These are phyloP conservation scores for Rhynchospora pubera DNA, from an alignment of 176 grass and related monocot genomes.

Conservation along the genomic window DNA sequence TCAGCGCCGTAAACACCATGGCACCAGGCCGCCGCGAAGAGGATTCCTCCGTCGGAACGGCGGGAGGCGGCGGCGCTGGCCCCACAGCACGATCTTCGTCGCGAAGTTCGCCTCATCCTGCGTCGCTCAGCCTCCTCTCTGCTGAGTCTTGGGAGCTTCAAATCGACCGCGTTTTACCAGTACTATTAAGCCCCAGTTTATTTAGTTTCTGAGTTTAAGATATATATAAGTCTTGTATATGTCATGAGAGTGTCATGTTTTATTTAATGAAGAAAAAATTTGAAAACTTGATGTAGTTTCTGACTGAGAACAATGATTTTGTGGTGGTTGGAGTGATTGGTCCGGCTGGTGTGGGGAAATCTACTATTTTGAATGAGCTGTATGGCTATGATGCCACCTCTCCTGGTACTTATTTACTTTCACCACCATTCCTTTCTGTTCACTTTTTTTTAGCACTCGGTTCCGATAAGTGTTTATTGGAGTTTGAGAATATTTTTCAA, in stretches of 20 bases:
- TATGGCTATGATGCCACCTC: slow-evolving; percentile 76
- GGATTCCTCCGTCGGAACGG: neutral
- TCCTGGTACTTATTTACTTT: no score
- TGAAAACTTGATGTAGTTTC: slow-evolving; percentile 42
- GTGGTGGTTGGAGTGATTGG: slow-evolving; percentile 85
- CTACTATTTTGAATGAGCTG: slow-evolving; percentile 80
- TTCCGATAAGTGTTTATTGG: neutral
- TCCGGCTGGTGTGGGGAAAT: slow-evolving; percentile 76
- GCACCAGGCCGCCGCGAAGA: slow-evolving; percentile 7
- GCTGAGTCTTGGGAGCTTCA: slow-evolving; percentile 61
- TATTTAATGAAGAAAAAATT: neutral
- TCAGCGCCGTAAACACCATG: slow-evolving; percentile 31
- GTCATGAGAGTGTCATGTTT: neutral
- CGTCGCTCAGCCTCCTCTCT: slow-evolving; percentile 63
- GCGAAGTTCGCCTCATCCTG: slow-evolving; percentile 48
- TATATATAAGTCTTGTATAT: neutral
- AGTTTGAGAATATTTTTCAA: neutral
- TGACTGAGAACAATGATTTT: slow-evolving; percentile 94
- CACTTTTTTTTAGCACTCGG: neutral
- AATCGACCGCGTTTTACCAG: slow-evolving; percentile 74
- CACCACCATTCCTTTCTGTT: neutral
- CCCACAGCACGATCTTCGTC: slow-evolving; percentile 7
- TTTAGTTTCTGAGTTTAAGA: neutral
- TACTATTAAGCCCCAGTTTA: slow-evolving; percentile 22
- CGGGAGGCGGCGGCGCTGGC: neutral